Base-by-base conservation (phyloP, 1,139 yeast species). In the Lipomyces yarrowii region DNA sequence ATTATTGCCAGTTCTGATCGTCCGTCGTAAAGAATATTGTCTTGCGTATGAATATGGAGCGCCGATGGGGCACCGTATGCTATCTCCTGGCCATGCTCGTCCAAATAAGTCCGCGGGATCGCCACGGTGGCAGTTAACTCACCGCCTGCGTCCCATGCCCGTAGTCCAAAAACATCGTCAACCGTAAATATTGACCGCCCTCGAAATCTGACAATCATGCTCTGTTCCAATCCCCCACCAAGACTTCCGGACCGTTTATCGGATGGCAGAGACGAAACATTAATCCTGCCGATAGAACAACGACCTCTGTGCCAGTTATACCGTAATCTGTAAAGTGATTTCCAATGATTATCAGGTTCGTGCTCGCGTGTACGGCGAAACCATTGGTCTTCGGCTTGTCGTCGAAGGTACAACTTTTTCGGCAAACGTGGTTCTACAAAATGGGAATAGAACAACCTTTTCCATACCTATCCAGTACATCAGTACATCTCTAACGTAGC, bases 271-370 rank as follows among this genome's bases (percentile, higher is more conserved):
- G 21, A 23, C 11, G 60, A 56, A 11, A 65, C 51, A 30, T 58
- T 56, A 10, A 65, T 56, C n/a, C 65, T 39, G 13, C 54, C 61
- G 37, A 64, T 58, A 11, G 61, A 58, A 57, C 69, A 65, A 6
- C 67, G 59, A 5, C 69, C 69, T 26, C 53, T 61, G 57, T 63
- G 63, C 69, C 69, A 65, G 51, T 65, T 65, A 51, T 61, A 55
- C 4, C 65, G 63, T n/a, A 65, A 42, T 51, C 39, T 57, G 62
- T 61, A 65, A 1, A 23, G 35, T 6, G 64, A 21, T 46, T 63
- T 65, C 69, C 69, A 65, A 4, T 37, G 13, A 2, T 32, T 33
- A n/a, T 46, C 60, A 35, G 64, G 39, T 33, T 59, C 56, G 6
- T 53, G 18, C 13, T n/a, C n/a, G 18, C 55, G 21, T 26, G 35